A percentile compares a stretch with the other conserved stretches of the same genome.
Conservation (phyloP, 805 yeast genomes). For the Starmerella floricola region DNA sequence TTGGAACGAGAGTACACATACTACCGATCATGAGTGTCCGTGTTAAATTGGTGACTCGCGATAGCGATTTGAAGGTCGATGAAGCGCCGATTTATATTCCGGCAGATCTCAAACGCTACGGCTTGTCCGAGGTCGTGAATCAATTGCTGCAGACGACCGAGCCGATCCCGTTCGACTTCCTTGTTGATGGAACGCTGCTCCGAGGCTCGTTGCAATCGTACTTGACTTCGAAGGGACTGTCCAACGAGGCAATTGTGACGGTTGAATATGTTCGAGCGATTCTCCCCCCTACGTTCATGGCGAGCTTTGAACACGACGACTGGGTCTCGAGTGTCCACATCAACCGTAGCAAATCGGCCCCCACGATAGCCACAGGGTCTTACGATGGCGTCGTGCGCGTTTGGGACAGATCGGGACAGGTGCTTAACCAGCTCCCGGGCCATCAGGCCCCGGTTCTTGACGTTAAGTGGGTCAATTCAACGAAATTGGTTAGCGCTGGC, state of each 20-base stretch:
- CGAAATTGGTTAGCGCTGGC: slow-evolving; percentile 72
- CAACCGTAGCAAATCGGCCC: slow-evolving; percentile 28
- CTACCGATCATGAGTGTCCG: slow-evolving; percentile 17
- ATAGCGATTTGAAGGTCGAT: slow-evolving; percentile 55
- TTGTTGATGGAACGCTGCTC: slow-evolving; percentile 71
- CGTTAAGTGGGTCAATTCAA: slow-evolving; percentile 65
- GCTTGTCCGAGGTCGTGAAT: slow-evolving; percentile 89
- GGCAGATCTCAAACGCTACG: slow-evolving; percentile 70
- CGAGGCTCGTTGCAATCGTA: slow-evolving; percentile 73
- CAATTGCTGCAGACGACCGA: slow-evolving; percentile 53
- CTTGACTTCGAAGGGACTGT: slow-evolving; percentile 59
- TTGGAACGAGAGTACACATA: neutral
- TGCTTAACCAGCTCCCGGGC: slow-evolving; percentile 70
- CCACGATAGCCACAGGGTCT: slow-evolving; percentile 70
- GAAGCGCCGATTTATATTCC: slow-evolving; percentile 86
- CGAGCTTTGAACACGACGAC: slow-evolving; percentile 83
- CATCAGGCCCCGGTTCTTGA: slow-evolving; percentile 79
- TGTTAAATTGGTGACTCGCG: slow-evolving; percentile 68
- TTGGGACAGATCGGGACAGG: slow-evolving; percentile 70
- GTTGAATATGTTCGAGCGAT: slow-evolving; percentile 87
- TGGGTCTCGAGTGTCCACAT: slow-evolving; percentile 78
- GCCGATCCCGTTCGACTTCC: slow-evolving; percentile 84
- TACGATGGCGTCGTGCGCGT: slow-evolving; percentile 91
- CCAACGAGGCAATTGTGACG: slow-evolving; percentile 65
- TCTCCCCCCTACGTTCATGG: slow-evolving; percentile 84